Evolutionary conservation across 768 basidiomycete species (phyloP), one percentile per base, ranked within the genome.

Genomic region (Hericium rajendrae): DNA sequence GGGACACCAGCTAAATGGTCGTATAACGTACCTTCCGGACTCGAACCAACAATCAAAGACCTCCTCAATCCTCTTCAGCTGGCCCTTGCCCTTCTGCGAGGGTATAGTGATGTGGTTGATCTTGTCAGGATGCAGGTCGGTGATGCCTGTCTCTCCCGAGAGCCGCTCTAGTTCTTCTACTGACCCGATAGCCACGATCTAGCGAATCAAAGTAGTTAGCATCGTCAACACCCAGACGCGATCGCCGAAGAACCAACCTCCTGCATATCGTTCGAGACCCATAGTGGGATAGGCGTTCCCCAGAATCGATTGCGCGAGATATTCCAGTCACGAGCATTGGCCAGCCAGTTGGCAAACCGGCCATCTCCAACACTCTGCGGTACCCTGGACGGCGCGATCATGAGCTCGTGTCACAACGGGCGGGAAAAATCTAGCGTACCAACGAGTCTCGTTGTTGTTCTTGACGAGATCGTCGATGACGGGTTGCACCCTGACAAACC

Each of bases 11-110:
- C 32, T 32, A 10, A 9, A 32, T 56, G 2, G 20, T 6, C 10
- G 26, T 38, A 38, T 11, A 38, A 64, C 81, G 60, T 62, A 93
- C 93, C 90, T 93, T 74, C 97, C 97, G 4, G 95, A 98, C 73
- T 99, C 97, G 68, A 99, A 99, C 97, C 97, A 99, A 67, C 97
- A 99, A 68, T 99, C 97, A 68, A 99, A 98, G 39, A 99, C 93
- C 70, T 98, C 97, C 59, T 97, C 91, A n/a, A 97, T 79, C 51
- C 97, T 85, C 71, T 80, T 90, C 22, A 99, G 73, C 11, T 72
- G 71, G 15, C 95, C 95, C 65, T 91, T 94, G 54, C 94, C 95
- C 69, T 82, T 73, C 68, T 85, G 76, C 18, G 94, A 97, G 10
- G 95, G 97, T 65, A 98, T 97, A 52, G 91, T 94, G 73, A 99